Evolutionary conservation across 2,329 filamentous ascomycete species (phyloP), one percentile per base, ranked within the genome.

Genomic region (Bisporella sp.): DNA sequence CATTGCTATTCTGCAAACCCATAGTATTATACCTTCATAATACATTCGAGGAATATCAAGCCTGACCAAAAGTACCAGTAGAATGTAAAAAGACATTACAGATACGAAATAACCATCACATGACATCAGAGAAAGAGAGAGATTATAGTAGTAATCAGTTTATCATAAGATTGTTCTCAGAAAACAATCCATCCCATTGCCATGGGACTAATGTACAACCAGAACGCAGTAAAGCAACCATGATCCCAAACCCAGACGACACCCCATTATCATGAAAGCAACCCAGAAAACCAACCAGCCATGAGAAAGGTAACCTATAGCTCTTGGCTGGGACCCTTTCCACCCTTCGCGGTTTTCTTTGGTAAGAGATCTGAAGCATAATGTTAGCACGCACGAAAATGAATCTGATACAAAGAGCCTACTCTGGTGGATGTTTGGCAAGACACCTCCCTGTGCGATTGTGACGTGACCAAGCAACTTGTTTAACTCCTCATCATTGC

Each of bases 401-500:
- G 12, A 5, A 42, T 28, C n/a, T 4, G 30, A 7, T 29, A 5
- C 29, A 7, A 2, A 21, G 51, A 46, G 81, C 89, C 64, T 83
- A 95, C 89, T 96, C 77, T 93, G 88, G 79, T 95, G 89, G 64
- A 96, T 96, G 82, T 95, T 95, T 73, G 90, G 91, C 59, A 96
- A 81, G 62, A 96, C 90, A 91, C 89, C 89, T 78, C 89, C 90
- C 77, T 96, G 91, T 71, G 91, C 90, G 66, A 96, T 96, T 70
- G 90, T 96, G 74, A 96, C 90, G 71, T 95, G 89, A 52, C 91
- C 91, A 59, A 96, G 81, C 57, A 95, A 85, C 83, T 96, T 97
- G 87, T 97, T 96, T 87, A 97, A 74, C 77, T 99, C 93, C 82
- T 97, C 92, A 73, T 97, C 92, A 78, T 96, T 96, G 69, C 93